Evolutionary conservation across 257 asterid species (phyloP).

Genomic region (Solanum etuberosum): DNA sequence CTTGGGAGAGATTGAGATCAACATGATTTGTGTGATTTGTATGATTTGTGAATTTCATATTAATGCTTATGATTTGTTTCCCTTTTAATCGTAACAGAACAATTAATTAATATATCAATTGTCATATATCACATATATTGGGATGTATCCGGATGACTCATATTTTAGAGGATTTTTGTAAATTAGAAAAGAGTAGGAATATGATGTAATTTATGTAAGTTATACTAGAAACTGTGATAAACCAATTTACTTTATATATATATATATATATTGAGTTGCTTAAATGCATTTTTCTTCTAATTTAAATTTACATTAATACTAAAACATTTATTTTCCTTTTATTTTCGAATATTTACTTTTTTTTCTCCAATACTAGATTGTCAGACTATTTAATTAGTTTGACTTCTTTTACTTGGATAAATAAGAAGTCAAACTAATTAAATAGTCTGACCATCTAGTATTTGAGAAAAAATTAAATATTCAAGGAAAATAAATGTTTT

Average conservation of each 20-base stretch:
- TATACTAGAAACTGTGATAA: not conserved
- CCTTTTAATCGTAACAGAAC: too few relatives aligned
- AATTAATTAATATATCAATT: too few relatives aligned
- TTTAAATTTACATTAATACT: not conserved
- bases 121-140: too few relatives aligned
- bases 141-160: too few relatives aligned
- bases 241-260: not conserved
- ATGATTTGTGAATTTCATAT: too few relatives aligned
- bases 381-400: not conserved
- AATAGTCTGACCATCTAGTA: not conserved
- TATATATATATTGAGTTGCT: not conserved
- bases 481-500: not conserved
- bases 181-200: too few relatives aligned
- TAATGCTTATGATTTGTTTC: too few relatives aligned
- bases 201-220: too few relatives aligned
- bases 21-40: too few relatives aligned
- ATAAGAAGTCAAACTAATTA: not conserved
- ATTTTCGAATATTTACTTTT: too few relatives aligned
- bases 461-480: not conserved
- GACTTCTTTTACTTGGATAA: not conserved
- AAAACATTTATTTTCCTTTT: not conserved
- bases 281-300: not conserved
- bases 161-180: too few relatives aligned
- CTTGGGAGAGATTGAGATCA: too few relatives aligned
- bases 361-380: not conserved